These are phyloP conservation scores for Ephemerocybe angulata DNA, from an alignment of 768 basidiomycete genomes.

Conservation along the genomic window DNA sequence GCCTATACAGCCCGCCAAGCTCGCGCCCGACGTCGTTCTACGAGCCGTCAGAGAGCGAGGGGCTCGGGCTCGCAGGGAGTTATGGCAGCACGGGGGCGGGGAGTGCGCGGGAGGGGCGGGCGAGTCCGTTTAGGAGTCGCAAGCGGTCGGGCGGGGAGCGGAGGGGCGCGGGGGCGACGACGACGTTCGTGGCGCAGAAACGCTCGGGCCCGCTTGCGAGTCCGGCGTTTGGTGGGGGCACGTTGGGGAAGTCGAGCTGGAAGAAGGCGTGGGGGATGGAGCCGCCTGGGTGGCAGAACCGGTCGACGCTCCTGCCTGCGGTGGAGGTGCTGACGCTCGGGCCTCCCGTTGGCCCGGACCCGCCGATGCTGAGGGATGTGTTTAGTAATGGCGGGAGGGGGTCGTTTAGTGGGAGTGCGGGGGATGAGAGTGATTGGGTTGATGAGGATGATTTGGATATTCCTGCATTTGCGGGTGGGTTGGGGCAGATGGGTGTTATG, in stretches of 20 bases:
- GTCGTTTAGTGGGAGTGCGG: conserved; percentile 42
- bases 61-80: conserved; percentile 13
- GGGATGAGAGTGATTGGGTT: conserved; percentile 86
- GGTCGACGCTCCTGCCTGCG: conserved; percentile 56
- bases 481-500: conserved; percentile 58
- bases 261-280: conserved; percentile 88
- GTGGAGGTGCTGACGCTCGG: conserved; percentile 77
- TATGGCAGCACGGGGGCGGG: not conserved
- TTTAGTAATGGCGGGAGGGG: conserved; percentile 73
- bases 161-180: conserved; percentile 27
- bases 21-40: conserved; percentile 78
- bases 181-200: conserved; percentile 82
- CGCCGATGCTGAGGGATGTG: conserved; percentile 65
- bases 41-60: conserved; percentile 69
- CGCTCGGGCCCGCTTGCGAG: conserved; percentile 69
- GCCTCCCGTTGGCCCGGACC: conserved; percentile 33
- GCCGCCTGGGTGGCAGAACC: conserved; percentile 79
- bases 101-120: conserved; percentile 17
- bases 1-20: conserved; percentile 69
- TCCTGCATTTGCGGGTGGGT: conserved; percentile 68
- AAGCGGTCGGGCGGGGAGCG: conserved; percentile 48
- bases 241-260: conserved; percentile 72
- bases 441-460: conserved; percentile 85
- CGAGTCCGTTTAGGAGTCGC: conserved; percentile 59
- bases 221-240: conserved; percentile 40